These are phyloP conservation scores for Boletus sp. DNA, from an alignment of 1,284 basidiomycete species.

Conservation along the genomic window DNA sequence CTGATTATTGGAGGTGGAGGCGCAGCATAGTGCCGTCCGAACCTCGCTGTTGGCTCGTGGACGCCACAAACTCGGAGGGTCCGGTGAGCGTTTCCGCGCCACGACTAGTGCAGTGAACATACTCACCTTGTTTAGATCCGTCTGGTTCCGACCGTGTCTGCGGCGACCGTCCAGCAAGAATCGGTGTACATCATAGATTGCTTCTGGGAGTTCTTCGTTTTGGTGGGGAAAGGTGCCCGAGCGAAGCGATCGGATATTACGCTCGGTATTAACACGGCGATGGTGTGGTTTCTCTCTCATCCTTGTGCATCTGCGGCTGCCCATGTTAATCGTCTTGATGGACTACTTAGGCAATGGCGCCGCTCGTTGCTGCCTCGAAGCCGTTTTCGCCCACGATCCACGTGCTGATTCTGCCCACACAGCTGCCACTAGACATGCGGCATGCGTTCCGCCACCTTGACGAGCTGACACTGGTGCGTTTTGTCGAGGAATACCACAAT, in stretches of 20 bases:
- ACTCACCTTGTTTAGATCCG: constrained; percentile 26
- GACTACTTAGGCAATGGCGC: constrained; percentile 51
- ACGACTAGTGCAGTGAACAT: background rate
- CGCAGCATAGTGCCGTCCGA: constrained; percentile 35
- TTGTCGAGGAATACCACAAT: background rate
- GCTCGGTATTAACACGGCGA: constrained; percentile 53
- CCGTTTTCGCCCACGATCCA: constrained; percentile 72
- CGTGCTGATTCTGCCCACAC: constrained; percentile 65
- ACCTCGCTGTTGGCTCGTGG: constrained; percentile 57
- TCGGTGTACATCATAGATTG: constrained; percentile 67
- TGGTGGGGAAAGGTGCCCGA: constrained; percentile 66
- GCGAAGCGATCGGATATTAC: constrained; percentile 55
- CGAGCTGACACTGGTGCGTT: constrained; percentile 52
- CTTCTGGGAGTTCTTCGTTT: constrained; percentile 69
- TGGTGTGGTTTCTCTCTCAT: constrained; percentile 35
- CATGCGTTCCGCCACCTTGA: constrained; percentile 64
- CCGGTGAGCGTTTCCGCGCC: constrained; percentile 33
- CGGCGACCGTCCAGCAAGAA: constrained; percentile 25
- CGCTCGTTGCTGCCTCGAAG: constrained; percentile 43
- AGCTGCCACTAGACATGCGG: constrained; percentile 64
- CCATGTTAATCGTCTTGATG: background rate
- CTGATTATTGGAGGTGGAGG: constrained; percentile 77
- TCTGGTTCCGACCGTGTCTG: constrained; percentile 29
- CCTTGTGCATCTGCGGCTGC: background rate
- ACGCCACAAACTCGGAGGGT: constrained; percentile 34